phyloP scores from a whole-genome alignment of 352 stramenopile genomes.

The Pythium rhizo-oryzae region DNA sequence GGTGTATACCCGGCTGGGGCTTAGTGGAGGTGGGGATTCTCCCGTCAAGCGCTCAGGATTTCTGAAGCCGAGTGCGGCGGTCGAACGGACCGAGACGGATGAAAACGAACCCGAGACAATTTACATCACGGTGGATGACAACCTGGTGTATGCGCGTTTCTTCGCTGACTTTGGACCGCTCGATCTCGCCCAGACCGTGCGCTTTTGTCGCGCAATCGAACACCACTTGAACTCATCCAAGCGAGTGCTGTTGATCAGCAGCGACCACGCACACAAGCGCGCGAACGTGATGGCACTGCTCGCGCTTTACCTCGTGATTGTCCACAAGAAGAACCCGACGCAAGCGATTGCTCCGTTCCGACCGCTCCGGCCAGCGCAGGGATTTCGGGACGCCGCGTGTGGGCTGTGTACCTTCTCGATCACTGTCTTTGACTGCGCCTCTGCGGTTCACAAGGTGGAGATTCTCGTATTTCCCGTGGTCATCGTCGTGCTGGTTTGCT shows the following conservation, averaged over 20 bases:
- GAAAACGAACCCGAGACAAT: slow-evolving; percentile 11
- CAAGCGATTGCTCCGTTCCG: slow-evolving; percentile 66
- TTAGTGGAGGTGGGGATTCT: background rate
- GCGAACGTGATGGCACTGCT: slow-evolving; percentile 93
- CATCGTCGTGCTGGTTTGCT: background rate
- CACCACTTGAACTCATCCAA: slow-evolving; percentile 38
- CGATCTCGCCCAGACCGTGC: slow-evolving; percentile 92
- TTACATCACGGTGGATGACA: slow-evolving; percentile 52
- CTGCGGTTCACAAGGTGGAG: slow-evolving; percentile 88
- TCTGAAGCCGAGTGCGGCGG: background rate
- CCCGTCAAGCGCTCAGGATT: background rate
- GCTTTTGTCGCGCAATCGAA: slow-evolving; percentile 89
- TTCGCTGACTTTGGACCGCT: slow-evolving; percentile 98
- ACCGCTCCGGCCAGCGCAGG: slow-evolving; percentile 39
- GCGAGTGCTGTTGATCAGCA: slow-evolving; percentile 81
- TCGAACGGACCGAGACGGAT: background rate
- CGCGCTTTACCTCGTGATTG: slow-evolving; percentile 81
- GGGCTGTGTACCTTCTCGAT: slow-evolving; percentile 92
- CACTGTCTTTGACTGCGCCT: slow-evolving; percentile 92
- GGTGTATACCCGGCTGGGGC: background rate
- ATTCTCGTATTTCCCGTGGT: background rate
- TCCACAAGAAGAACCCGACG: slow-evolving; percentile 49
- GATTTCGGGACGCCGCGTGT: slow-evolving; percentile 55
- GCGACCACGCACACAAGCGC: slow-evolving; percentile 80
- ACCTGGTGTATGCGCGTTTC: slow-evolving; percentile 96